Base-by-base conservation (phyloP, 257 asterid species). In the Nicotiana benthamiana region DNA sequence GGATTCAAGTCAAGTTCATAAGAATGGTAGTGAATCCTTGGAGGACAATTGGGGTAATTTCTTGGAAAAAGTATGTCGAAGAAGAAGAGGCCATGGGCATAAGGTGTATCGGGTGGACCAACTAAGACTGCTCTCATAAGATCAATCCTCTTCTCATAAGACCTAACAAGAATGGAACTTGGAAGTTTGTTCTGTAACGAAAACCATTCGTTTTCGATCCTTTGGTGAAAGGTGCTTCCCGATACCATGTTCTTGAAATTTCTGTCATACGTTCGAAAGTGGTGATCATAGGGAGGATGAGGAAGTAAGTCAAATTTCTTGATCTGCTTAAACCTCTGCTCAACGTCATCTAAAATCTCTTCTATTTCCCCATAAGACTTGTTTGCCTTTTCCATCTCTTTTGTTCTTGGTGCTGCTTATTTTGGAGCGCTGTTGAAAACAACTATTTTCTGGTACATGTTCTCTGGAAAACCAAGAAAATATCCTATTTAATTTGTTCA, bases 81-180 rank as follows among this genome's bases (percentile, higher is more conserved):
- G 57, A 86, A 83, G 89, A 86, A 88, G 52, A 88, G 46, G 18
- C 85, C 84, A 57, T 86, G 79, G 70, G 83, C 81, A 3, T 75
- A 86, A 59, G 86, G 84, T 0, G 79, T 79, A 22, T 24, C 16
- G 0, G 77, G 81, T 8, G 89, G 88, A n/a, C 83, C 89, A 22
- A 81, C 11, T 40, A 88, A 64, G 52, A 77, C 85, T 16, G 85
- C 84, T 62, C 89, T 81, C 88, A 88, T 86, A 10, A 88, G 86
- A 36, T 86, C 87, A 75, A 60, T 77, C 80, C 88, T 68, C 9
- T 22, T 11, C 22, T 56, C 52, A 24, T 83, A 86, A 1, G 75
- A 80, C 80, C 84, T 53, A 1, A 86, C 61, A 64, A 81, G 80
- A 52, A 81, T 66, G 77, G 86, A 84, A 24, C 75, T 64, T 1